Base-by-base conservation (phyloP, 2,329 filamentous ascomycete genomes). In the Lachnellula subtilissima region DNA sequence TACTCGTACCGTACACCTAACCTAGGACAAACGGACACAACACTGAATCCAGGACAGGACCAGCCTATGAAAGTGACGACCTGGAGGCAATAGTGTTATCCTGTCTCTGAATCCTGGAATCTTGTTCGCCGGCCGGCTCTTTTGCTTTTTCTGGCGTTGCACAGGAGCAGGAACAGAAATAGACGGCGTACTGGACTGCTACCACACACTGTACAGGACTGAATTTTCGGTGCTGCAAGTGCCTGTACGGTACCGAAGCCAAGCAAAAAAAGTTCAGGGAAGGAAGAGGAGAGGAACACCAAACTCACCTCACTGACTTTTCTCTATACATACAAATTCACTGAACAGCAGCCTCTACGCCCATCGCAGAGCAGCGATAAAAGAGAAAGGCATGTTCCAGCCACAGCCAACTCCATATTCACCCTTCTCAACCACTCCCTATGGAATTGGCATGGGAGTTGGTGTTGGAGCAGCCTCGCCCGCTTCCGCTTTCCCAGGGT, bases 391-490 rank as follows among this genome's bases (percentile, higher is more conserved):
- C 50, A 69, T 69, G 67, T 68, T 69, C 62, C 67, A 68, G 60
- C 66, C 67, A 66, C 66, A 68, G 54, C 48, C 66, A 39, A 67
- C 65, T 43, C 64, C 66, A 23, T 67, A 53, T 55, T 62, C 60
- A 50, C 42, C 64, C 32, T 67, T 65, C 53, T 61, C 60, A 36
- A 51, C 62, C 12, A 65, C 65, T 61, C 62, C 48, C 56, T 11
- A 25, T 54, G 51, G 40, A 17, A 23, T 56, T 17, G 28, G 28
- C 8, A 11, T 32, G 28, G 28, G 8, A 32, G 2, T 32, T 11
- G 28, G 7, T 8, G 28, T 32, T 32, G 28, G 28, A 32, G 28
- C 28, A 28, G 8, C 14, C 15, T 12, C 46, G 25, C 52, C 54
- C 9, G 28, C 55, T 47, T n/a, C 43, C 53, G 52, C 55, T 23